Conservation (phyloP, 495 filamentous ascomycete species). For the Daldinia concentrica region DNA sequence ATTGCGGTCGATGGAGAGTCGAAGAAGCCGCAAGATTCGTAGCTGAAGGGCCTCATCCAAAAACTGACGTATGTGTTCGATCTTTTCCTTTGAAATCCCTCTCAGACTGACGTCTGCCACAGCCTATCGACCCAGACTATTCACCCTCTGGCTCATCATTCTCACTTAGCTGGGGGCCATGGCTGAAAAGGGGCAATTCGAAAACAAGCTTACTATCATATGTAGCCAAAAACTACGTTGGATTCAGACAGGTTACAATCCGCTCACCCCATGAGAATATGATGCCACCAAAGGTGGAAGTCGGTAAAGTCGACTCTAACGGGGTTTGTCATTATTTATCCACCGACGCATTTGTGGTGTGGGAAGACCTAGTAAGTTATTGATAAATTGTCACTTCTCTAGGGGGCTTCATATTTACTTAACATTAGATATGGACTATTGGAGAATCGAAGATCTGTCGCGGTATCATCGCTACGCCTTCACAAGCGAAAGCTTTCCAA, state of each 20-base stretch:
- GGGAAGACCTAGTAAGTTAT: constrained; percentile 54
- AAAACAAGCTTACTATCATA: constrained; percentile 53
- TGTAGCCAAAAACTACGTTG: constrained; percentile 54
- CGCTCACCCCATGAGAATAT: constrained; percentile 36
- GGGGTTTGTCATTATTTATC: constrained; percentile 56
- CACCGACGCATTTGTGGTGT: constrained; percentile 57
- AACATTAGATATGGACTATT: constrained; percentile 49
- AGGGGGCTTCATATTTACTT: constrained; percentile 24
- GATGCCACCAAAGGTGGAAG: constrained; percentile 38
- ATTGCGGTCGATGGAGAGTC: constrained; percentile 52
- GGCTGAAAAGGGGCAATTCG: constrained; percentile 44
- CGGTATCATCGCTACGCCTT: constrained; percentile 55
- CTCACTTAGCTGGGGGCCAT: constrained; percentile 56
- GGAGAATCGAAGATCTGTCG: constrained; percentile 46
- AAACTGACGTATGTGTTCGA: constrained; percentile 43
- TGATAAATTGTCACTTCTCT: background rate
- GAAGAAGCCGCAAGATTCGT: constrained; percentile 54
- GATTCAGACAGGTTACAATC: constrained; percentile 55
- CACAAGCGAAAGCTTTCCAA: constrained; percentile 51
- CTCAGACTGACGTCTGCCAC: background rate
- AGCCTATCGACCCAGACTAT: constrained; percentile 52
- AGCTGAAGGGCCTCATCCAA: constrained; percentile 54
- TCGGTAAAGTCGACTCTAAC: constrained; percentile 44
- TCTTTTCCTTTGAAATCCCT: background rate
- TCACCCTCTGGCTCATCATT: constrained; percentile 55